These are phyloP conservation scores for Noccaea bulbosa DNA, from an alignment of 345 rosid genomes.

Conservation along the genomic window DNA sequence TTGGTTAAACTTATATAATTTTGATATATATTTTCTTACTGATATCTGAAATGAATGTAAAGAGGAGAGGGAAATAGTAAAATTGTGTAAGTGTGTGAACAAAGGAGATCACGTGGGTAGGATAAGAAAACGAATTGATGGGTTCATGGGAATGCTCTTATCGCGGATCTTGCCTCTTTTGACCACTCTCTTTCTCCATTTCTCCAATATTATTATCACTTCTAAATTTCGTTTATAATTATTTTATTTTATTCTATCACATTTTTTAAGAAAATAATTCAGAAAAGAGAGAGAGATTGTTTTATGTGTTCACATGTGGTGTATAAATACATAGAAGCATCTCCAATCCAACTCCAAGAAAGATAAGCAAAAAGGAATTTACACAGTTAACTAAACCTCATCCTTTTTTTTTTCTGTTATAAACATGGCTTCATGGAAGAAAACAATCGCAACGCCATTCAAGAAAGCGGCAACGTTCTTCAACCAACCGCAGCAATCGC, in stretches of 20 bases:
- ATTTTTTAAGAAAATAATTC: neutral
- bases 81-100: conserved; percentile 26
- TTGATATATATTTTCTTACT: neutral
- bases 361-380: neutral
- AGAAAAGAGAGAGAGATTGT: neutral
- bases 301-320: conserved; percentile 42
- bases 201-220: conserved; percentile 23
- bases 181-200: conserved; percentile 34
- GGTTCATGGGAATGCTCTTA: conserved; percentile 60
- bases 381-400: neutral
- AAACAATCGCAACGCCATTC: conserved; percentile 79
- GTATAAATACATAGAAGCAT: conserved; percentile 40
- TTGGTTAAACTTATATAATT: neutral
- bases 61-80: neutral
- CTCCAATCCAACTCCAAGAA: conserved; percentile 27
- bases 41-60: conserved; percentile 2
- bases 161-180: conserved; percentile 78
- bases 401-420: neutral
- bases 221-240: neutral
- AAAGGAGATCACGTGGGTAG: conserved; percentile 46
- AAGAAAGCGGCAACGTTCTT: conserved; percentile 84
- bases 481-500: conserved; percentile 57
- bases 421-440: conserved; percentile 77
- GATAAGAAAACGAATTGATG: conserved; percentile 48
- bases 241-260: neutral